phyloP scores from a whole-genome alignment of 208 protist genomes.

The Balamuthia mandrillaris region DNA sequence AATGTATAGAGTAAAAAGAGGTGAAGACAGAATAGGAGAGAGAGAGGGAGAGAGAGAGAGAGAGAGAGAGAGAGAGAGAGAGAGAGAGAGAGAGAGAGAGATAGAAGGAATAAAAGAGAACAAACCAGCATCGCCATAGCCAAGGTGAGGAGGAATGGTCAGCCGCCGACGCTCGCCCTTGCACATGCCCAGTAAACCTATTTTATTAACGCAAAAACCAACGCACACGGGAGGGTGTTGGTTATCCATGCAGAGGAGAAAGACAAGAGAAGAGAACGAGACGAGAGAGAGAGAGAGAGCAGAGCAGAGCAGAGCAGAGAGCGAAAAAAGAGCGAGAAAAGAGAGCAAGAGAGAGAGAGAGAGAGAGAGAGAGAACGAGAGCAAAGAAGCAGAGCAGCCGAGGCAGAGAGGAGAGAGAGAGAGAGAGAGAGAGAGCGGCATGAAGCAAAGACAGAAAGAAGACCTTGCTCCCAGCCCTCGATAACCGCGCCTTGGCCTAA shows the following conservation, averaged over 20 bases:
- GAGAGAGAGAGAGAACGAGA: not conserved
- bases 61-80: not conserved
- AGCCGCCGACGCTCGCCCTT: not conserved
- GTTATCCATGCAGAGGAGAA: too few relatives aligned
- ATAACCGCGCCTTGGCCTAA: not conserved
- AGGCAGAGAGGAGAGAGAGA: not conserved
- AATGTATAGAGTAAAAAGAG: not conserved
- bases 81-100: not conserved
- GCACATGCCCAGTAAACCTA: conserved; percentile 10
- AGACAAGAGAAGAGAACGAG: too few relatives aligned
- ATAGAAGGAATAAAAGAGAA: not conserved
- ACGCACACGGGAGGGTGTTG: too few relatives aligned
- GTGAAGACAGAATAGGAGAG: not conserved
- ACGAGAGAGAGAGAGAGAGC: too few relatives aligned
- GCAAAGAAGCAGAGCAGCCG: not conserved
- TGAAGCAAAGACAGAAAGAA: not conserved
- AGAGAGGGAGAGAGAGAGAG: not conserved
- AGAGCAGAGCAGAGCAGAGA: not conserved
- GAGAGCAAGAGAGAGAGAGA: not conserved
- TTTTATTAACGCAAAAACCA: too few relatives aligned
- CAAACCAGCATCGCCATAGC: not conserved
- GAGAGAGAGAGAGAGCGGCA: not conserved
- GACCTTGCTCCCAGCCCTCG: not conserved
- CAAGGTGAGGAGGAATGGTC: not conserved
- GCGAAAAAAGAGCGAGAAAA: not conserved